phyloP scores from a whole-genome alignment of 768 basidiomycete species.

The Serpula lacrymans region DNA sequence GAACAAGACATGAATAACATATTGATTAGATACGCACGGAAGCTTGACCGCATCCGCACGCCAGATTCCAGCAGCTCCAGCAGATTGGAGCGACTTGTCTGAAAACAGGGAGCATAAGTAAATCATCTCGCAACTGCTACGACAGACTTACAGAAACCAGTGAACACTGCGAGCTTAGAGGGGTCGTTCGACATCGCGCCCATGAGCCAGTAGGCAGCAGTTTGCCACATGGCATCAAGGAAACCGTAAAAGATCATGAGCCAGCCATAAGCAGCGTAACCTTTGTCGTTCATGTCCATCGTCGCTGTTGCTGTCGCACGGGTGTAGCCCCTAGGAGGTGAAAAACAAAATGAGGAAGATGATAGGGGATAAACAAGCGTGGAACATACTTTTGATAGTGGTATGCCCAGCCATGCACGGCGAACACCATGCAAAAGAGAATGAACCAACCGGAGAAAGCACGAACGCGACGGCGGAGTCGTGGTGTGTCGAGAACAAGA shows the following conservation, averaged over 20 bases:
- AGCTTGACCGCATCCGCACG: conserved; percentile 57
- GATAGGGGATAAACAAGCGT: background rate
- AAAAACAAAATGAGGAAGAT: background rate
- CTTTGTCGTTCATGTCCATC: conserved; percentile 54
- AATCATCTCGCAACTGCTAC: background rate
- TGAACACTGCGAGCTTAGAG: conserved; percentile 72
- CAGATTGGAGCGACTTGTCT: conserved; percentile 72
- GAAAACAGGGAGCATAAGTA: background rate
- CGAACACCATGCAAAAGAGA: conserved; percentile 56
- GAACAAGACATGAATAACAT: background rate
- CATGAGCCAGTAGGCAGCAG: conserved; percentile 73
- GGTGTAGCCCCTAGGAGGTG: conserved; percentile 45
- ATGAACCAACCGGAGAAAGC: conserved; percentile 66
- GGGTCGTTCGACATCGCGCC: conserved; percentile 86
- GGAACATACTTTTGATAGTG: conserved; percentile 59
- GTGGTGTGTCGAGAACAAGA: conserved; percentile 50
- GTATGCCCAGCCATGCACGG: conserved; percentile 68
- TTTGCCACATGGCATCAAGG: conserved; percentile 79
- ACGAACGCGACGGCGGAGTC: conserved; percentile 54
- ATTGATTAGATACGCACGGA: conserved; percentile 46
- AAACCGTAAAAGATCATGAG: conserved; percentile 66
- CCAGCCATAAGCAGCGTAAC: conserved; percentile 50
- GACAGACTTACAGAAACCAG: conserved; percentile 59
- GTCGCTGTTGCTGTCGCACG: conserved; percentile 43
- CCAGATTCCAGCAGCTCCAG: conserved; percentile 67